Percentiles rank a stretch among this genome's conserved stretches.
These are phyloP conservation scores for Dalechampia spathulata DNA, from an alignment of 441 rosid genomes.

Conservation along the genomic window DNA sequence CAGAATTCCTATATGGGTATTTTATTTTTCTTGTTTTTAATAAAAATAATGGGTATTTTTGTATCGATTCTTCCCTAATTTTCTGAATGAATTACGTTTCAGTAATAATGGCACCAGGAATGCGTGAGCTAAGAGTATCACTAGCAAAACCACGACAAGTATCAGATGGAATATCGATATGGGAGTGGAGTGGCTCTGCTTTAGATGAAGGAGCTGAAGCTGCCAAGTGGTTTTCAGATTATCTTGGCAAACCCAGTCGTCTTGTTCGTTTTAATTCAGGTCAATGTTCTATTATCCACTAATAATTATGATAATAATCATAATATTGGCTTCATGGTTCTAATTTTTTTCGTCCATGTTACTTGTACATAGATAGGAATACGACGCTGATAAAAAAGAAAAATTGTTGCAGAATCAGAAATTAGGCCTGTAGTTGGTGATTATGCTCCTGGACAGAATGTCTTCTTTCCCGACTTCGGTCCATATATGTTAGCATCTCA, in stretches of 20 bases:
- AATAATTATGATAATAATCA: too few relatives aligned
- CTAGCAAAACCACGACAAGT: conserved; percentile 37
- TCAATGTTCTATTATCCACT: too few relatives aligned
- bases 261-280: conserved; percentile 80
- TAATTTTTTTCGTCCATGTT: too few relatives aligned
- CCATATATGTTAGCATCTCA: conserved; percentile 76
- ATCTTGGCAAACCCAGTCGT: conserved; percentile 66
- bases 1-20: conserved; percentile 51
- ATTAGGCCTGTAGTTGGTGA: conserved; percentile 61
- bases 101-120: conserved; percentile 79
- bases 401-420: conserved; percentile 46
- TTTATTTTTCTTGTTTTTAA: not conserved
- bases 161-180: conserved; percentile 56
- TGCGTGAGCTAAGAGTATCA: conserved; percentile 56
- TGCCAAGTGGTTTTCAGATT: conserved; percentile 66
- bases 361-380: too few relatives aligned
- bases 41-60: too few relatives aligned
- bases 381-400: too few relatives aligned
- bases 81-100: conserved; percentile 9
- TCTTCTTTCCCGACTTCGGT: conserved; percentile 61
- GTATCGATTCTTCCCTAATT: too few relatives aligned
- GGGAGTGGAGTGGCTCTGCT: conserved; percentile 96
- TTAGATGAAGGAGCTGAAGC: conserved; percentile 85
- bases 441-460: conserved; percentile 55
- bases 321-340: too few relatives aligned